Conservation (phyloP, 2,329 filamentous ascomycete species). For the Botrytis deweyae region DNA sequence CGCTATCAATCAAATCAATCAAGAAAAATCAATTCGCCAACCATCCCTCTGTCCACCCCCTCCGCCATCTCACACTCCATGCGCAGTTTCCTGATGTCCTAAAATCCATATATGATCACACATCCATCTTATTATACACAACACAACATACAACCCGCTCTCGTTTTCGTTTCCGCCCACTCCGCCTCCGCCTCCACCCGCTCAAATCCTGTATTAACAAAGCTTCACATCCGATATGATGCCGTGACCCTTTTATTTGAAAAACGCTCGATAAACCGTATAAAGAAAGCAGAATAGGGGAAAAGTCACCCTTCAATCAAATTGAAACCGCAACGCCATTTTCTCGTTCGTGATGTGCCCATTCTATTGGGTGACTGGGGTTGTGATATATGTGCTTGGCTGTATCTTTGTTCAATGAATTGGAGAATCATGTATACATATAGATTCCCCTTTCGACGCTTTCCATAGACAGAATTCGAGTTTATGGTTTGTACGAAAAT, state of each 20-base stretch:
- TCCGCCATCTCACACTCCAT: background rate
- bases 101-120: background rate
- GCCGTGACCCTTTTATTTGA: background rate
- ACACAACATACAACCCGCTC: background rate
- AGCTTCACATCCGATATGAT: background rate
- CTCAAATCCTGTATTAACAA: background rate
- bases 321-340: background rate
- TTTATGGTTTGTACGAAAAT: background rate
- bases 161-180: too few relatives aligned
- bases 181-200: background rate
- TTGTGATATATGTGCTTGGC: background rate
- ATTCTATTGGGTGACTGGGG: background rate
- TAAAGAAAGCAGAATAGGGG: background rate
- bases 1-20: constrained; percentile 1
- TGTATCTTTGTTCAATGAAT: background rate
- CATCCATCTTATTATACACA: constrained; percentile 15
- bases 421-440: background rate
- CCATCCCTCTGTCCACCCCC: background rate
- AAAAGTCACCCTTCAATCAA: background rate
- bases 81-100: background rate
- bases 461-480: background rate
- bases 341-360: background rate
- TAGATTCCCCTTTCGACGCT: background rate
- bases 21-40: background rate
- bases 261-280: background rate